Conservation (phyloP, 1,139 yeast genomes). For the Protomyces lactucae-debilis region DNA sequence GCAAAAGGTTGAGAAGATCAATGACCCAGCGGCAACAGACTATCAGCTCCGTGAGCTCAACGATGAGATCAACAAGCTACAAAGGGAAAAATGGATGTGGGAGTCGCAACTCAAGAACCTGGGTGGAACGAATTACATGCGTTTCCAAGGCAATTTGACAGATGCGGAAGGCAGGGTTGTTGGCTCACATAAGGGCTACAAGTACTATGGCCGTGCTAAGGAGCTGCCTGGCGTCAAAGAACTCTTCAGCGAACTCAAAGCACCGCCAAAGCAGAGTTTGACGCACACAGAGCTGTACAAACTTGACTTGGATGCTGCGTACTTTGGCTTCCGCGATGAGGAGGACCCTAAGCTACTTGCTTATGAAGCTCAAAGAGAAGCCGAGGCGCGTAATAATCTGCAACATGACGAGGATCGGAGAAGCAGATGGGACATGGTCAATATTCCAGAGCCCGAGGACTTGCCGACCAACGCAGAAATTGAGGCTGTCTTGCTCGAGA, state of each 20-base stretch:
- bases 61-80: slow-evolving; percentile 64
- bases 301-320: slow-evolving; percentile 40
- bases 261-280: slow-evolving; percentile 20
- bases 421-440: slow-evolving; percentile 29
- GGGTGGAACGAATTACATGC: slow-evolving; percentile 64
- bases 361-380: slow-evolving; percentile 37
- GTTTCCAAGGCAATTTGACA: slow-evolving; percentile 5
- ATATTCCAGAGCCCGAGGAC: slow-evolving; percentile 25
- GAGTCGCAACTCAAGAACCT: slow-evolving; percentile 64
- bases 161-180: slow-evolving; percentile 38
- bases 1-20: slow-evolving; percentile 55
- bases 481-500: slow-evolving; percentile 23
- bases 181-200: slow-evolving; percentile 49
- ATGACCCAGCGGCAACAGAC: slow-evolving; percentile 58
- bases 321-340: slow-evolving; percentile 51
- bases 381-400: slow-evolving; percentile 33
- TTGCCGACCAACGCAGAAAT: slow-evolving; percentile 24
- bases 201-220: slow-evolving; percentile 79
- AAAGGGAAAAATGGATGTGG: slow-evolving; percentile 70
- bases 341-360: slow-evolving; percentile 34
- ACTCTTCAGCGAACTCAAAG: slow-evolving; percentile 41
- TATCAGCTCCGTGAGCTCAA: slow-evolving; percentile 66
- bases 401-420: slow-evolving; percentile 27
- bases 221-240: slow-evolving; percentile 72
- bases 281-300: slow-evolving; percentile 32